Base-by-base conservation (phyloP, 257 asterid genomes). In the Petunia secreta region DNA sequence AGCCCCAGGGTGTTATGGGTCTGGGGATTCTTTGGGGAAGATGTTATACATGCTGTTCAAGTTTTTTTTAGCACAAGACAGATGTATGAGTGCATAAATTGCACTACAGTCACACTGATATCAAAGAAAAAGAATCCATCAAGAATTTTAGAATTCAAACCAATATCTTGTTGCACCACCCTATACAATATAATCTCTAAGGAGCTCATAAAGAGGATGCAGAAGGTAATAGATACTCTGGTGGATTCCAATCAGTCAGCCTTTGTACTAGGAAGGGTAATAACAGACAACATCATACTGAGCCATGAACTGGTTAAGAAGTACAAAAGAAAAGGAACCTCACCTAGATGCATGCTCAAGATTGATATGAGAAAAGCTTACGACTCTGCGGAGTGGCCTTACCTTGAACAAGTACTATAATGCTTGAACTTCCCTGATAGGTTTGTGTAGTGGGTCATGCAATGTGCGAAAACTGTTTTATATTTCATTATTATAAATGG, bases 151-250 rank as follows among this genome's bases (percentile, higher is more conserved):
- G 13, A 50, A 50, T 50, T 8, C 54, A 50, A 1, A 3, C 54
- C 54, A 50, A 50, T 8, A 78, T 68, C 87, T 38, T 81, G 75
- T 11, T 86, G 87, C 43, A 86, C 81, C 7, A 41, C 25, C 9
- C 5, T 64, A 34, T 64, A 16, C 25, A 64, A 64, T 1, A 0
- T n/a, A 14, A 64, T 36, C 2, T 64, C 71, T 4, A 64, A 64
- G 6, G 25, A 3, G 0, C 37, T 36, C 4, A 41, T 2, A 3
- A 14, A 15, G n/a, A 63, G 44, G 39, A 6, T 64, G 5, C 9
- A n/a, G 1, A 14, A 14, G 38, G 2, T 64, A 0, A 25, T 64
- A 4, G 71, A 64, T 8, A 10, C 3, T 0, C 43, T 36, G 3
- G 9, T 64, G 2, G 13, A 11, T 1, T n/a, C n/a, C 1, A 11